A percentile compares a stretch with the other conserved stretches of the same genome.
These are phyloP conservation scores for cucumber (Cucumis sativus) DNA, from an alignment of 306 rosid species.

Conservation along the genomic window Cucumber_9930_V3 NC_026655.2:9327501-9328000, in stretches of 20 bases:
- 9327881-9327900: neutral
- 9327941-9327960: neutral
- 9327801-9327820: neutral
- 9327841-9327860: neutral
- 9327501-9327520: neutral
- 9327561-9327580: neutral
- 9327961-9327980: neutral
- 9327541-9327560: neutral
- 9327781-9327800: neutral
- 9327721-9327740: neutral
- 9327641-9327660: neutral
- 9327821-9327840: neutral
- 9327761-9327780: too few species aligned
- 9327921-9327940: neutral
- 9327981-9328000: neutral
- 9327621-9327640: neutral
- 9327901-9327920: neutral
- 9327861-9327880: neutral
- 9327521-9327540: neutral
- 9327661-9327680: neutral
- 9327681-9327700: neutral
- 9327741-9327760: neutral
- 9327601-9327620: conserved; percentile 2
- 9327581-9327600: neutral
- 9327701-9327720: neutral